These are phyloP conservation scores for Suhomyces guaymorum DNA, from an alignment of 1,139 yeast genomes.

Conservation along the genomic window DNA sequence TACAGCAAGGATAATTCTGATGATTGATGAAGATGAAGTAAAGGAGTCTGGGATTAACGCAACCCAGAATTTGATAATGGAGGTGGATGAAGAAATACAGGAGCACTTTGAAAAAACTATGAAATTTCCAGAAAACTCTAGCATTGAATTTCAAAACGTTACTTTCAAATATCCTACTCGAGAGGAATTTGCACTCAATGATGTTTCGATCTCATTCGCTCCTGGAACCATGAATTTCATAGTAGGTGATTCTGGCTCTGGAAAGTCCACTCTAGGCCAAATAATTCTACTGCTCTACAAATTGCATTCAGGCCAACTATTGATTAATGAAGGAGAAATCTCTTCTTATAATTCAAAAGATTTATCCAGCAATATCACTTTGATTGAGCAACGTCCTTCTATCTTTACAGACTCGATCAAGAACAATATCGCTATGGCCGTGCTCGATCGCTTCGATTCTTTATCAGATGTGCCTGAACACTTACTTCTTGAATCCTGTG, in stretches of 20 bases:
- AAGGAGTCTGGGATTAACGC: no score
- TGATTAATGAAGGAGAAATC: no score
- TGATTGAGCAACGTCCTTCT: slow-evolving; percentile 70
- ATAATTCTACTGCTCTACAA: no score
- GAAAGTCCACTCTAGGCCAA: slow-evolving; percentile 79
- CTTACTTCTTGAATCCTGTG: slow-evolving; percentile 47
- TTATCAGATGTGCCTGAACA: slow-evolving; percentile 25
- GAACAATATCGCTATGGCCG: slow-evolving; percentile 62
- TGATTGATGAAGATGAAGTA: no score
- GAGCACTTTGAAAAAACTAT: no score
- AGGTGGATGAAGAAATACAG: no score
- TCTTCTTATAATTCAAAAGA: no score
- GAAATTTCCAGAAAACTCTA: no score
- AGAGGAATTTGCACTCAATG: slow-evolving; percentile 45
- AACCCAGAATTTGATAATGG: no score
- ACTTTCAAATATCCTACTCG: slow-evolving; percentile 64
- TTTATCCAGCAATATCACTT: slow-evolving; percentile 60
- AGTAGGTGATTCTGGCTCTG: slow-evolving; percentile 88
- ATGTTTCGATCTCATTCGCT: slow-evolving; percentile 47
- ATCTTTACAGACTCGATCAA: slow-evolving; percentile 64
- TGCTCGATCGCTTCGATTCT: slow-evolving; percentile 23
- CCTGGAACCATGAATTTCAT: slow-evolving; percentile 57
- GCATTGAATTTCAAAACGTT: slow-evolving; percentile 54
- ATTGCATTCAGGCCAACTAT: no score
- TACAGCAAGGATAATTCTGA: slow-evolving; percentile 22